phyloP scores from a whole-genome alignment of 306 rosid species.

The Casuarina glauca region DNA sequence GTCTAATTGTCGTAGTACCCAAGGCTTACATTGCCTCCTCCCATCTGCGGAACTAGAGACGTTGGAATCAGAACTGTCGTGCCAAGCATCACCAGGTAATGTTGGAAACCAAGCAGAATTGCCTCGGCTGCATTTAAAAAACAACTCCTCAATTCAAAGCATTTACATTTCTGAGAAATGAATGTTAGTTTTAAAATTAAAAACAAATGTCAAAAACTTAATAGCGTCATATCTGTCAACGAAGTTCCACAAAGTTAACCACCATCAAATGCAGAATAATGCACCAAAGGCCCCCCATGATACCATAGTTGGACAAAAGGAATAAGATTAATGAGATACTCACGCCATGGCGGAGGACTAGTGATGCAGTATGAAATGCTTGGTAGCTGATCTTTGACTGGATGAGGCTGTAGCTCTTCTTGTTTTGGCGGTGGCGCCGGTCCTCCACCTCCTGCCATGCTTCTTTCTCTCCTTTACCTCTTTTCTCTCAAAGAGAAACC shows the following conservation, averaged over 20 bases:
- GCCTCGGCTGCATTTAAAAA: conserved; percentile 77
- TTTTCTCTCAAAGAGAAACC: conserved; percentile 15
- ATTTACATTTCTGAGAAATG: conserved; percentile 24
- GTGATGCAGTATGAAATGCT: conserved; percentile 83
- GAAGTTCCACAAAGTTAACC: conserved; percentile 3
- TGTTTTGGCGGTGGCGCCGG: conserved; percentile 82
- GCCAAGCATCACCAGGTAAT: conserved; percentile 97
- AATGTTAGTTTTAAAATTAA: background rate
- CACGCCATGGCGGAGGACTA: conserved; percentile 99
- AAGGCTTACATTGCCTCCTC: conserved; percentile 89
- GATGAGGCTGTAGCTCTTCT: conserved; percentile 92
- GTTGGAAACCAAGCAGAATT: conserved; percentile 94
- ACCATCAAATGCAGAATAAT: conserved; percentile 1
- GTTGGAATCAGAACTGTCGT: conserved; percentile 91
- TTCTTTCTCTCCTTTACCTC: conserved; percentile 24
- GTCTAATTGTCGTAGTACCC: background rate
- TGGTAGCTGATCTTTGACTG: conserved; percentile 84
- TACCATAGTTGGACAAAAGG: background rate
- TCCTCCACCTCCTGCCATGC: conserved; percentile 68
- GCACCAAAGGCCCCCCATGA: background rate
- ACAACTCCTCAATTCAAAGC: conserved; percentile 21
- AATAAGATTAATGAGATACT: conserved; percentile 32
- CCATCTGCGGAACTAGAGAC: conserved; percentile 93
- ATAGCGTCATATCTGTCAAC: background rate
- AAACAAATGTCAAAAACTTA: background rate